Conservation (phyloP, 768 basidiomycete genomes). For the Sistotremastrum niveocremeum region DNA sequence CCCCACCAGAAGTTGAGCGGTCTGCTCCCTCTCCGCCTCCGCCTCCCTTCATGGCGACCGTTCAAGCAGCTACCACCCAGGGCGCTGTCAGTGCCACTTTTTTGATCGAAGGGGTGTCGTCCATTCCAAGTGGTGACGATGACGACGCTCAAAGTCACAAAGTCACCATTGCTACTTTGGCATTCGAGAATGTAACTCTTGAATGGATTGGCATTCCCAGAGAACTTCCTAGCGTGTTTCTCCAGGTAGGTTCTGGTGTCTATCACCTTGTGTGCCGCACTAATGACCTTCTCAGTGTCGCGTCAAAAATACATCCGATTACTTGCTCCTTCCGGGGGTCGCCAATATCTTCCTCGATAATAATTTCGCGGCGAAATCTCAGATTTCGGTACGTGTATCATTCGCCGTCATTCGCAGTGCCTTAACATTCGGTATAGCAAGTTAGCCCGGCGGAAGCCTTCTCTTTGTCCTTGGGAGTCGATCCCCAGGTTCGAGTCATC, state of each 20-base stretch:
- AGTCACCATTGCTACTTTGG: slow-evolving; percentile 35
- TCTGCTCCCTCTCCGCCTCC: neutral
- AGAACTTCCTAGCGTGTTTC: slow-evolving; percentile 33
- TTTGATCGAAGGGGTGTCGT: slow-evolving; percentile 26
- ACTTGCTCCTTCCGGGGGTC: slow-evolving; percentile 38
- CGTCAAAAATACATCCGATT: slow-evolving; percentile 46
- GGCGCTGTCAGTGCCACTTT: slow-evolving; percentile 8
- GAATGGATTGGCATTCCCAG: slow-evolving; percentile 36
- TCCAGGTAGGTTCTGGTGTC: slow-evolving; percentile 25
- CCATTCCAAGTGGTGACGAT: slow-evolving; percentile 39
- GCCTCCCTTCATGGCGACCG: neutral
- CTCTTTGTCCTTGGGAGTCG: slow-evolving; percentile 37
- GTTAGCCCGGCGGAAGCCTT: slow-evolving; percentile 38
- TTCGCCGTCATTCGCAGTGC: neutral
- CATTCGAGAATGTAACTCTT: slow-evolving; percentile 31
- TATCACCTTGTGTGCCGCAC: neutral
- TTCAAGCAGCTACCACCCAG: slow-evolving; percentile 1
- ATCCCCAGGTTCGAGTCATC: slow-evolving; percentile 16
- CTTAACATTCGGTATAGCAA: slow-evolving; percentile 18
- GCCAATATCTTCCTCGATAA: slow-evolving; percentile 45
- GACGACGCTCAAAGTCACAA: slow-evolving; percentile 27
- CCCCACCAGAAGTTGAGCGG: no score
- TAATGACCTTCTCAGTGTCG: slow-evolving; percentile 26
- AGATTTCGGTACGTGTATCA: slow-evolving; percentile 14
- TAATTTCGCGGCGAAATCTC: slow-evolving; percentile 40